Conservation (phyloP, 192 early-diverging fungal species). For the Mortierella claussenii region DNA sequence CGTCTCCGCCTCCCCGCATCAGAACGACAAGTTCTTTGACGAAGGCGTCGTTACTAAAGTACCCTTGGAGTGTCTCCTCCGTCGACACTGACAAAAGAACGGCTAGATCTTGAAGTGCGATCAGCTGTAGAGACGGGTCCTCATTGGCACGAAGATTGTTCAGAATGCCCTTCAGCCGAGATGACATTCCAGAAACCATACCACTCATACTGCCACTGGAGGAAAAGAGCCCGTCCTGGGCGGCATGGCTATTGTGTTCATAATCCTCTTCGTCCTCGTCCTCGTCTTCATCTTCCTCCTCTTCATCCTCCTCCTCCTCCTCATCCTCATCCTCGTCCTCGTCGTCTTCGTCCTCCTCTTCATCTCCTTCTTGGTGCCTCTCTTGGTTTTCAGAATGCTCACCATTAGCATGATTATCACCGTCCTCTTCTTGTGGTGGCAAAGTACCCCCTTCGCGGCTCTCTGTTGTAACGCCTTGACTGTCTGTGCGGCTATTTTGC, state of each 20-base stretch:
- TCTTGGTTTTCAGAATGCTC: neutral
- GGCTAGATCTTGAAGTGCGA: constrained; percentile 88
- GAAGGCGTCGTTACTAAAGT: constrained; percentile 73
- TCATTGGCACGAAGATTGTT: constrained; percentile 63
- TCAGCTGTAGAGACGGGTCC: constrained; percentile 75
- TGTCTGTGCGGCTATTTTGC: neutral
- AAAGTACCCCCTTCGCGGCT: neutral
- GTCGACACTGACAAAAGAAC: constrained; percentile 82
- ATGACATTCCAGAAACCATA: constrained; percentile 51
- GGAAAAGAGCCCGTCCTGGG: constrained; percentile 53
- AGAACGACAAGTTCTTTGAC: constrained; percentile 74
- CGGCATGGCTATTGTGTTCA: constrained; percentile 34
- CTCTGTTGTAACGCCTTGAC: neutral
- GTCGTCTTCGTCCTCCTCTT: constrained; percentile 10
- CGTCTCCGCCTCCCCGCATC: constrained; percentile 60
- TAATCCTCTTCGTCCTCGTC: constrained; percentile 57
- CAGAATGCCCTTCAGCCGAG: constrained; percentile 69
- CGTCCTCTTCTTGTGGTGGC: constrained; percentile 1
- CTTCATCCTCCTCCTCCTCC: constrained; percentile 46
- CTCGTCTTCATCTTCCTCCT: constrained; percentile 46
- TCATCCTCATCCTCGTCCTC: constrained; percentile 38
- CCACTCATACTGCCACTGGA: constrained; percentile 49
- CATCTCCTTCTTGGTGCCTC: neutral
- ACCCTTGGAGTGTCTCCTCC: constrained; percentile 72
- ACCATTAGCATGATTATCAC: neutral